A percentile compares a stretch with the other conserved stretches of the same genome.
phyloP scores from a whole-genome alignment of 495 filamentous ascomycete species.

The Acidiella bohemica region DNA sequence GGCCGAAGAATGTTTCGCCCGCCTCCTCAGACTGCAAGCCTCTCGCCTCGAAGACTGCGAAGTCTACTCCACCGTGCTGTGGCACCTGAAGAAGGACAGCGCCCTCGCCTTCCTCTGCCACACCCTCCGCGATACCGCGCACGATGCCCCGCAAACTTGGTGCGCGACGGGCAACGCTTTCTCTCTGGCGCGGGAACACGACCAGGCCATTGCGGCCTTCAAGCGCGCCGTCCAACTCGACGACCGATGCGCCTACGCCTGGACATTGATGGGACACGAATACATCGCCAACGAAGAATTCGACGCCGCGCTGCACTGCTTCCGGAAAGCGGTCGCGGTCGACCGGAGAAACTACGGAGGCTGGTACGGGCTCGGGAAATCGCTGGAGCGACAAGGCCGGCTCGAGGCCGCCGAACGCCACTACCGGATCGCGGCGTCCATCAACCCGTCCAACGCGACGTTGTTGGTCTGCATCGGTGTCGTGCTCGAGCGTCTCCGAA shows the following conservation, averaged over 20 bases:
- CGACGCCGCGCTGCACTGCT: constrained; percentile 78
- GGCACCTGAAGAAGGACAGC: constrained; percentile 85
- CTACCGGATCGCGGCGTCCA: constrained; percentile 68
- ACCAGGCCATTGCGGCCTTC: constrained; percentile 89
- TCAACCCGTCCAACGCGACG: constrained; percentile 86
- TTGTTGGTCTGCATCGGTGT: constrained; percentile 82
- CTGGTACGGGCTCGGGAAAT: constrained; percentile 87
- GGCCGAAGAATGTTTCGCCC: constrained; percentile 70
- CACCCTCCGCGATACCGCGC: constrained; percentile 70
- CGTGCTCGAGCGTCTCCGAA: constrained; percentile 74
- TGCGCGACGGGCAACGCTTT: constrained; percentile 90
- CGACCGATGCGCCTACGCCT: constrained; percentile 76
- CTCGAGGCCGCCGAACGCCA: constrained; percentile 81
- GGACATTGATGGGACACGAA: constrained; percentile 90
- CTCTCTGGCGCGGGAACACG: constrained; percentile 87
- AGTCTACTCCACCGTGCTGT: constrained; percentile 91
- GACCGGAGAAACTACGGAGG: constrained; percentile 91
- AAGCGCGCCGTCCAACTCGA: constrained; percentile 84
- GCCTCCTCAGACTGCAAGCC: constrained; percentile 60
- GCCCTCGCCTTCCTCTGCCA: constrained; percentile 87
- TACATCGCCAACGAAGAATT: constrained; percentile 95
- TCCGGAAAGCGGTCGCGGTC: constrained; percentile 66
- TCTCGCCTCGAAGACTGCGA: constrained; percentile 87
- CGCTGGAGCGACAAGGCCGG: constrained; percentile 89
- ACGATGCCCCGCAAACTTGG: constrained; percentile 86